Base-by-base conservation (phyloP, 176 grass and related monocot species). In the Bothriochloa decipiens region DNA sequence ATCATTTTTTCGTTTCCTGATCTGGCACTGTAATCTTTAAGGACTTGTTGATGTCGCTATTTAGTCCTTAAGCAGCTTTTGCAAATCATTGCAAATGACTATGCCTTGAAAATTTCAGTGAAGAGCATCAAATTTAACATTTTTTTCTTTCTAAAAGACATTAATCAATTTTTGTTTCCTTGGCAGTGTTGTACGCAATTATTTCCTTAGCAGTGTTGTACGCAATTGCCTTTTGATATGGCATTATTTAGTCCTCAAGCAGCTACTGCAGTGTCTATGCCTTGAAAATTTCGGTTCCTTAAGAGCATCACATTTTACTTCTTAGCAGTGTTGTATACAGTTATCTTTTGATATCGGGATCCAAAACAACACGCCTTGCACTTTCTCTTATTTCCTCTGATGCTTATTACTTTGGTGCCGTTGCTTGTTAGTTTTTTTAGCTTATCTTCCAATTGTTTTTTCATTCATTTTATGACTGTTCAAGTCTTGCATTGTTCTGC, bases 31-130 rank as follows among this genome's bases (percentile, higher is more conserved):
- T 15, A 4, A 39, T 23, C 35, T 23, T 42, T 23, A 42, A 13
- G 11, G 39, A 13, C 67, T n/a, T 70, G 37, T 12, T 70, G 9
- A 42, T 70, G 36, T 7, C 37, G 42, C 6, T 23, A 43, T 70
- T 42, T 41, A 70, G 36, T 41, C 68, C 36, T 70, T n/a, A n/a
- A 32, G 90, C 88, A 1, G 82, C 88, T 15, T 74, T 94, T 23
- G 90, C 90, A 3, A 87, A 89, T 27, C 79, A 92, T 74, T 94
- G 94, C 86, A 94, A 87, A 92, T 94, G 65, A 86, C 81, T 39
- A 4, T 52, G 16, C 1, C 14, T 41, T 70, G 9, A 69, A 69
- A 41, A 66, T 46, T 58, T 22, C 3, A 66, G 26, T 79, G 65
- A 64, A 18, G n/a, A 16, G 6, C 22, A 17, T 8, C 12, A 20